A percentile compares a stretch with the other conserved stretches of the same genome.
These are phyloP conservation scores for Nakataea oryzae DNA, from an alignment of 2,329 filamentous ascomycete species.

Conservation along the genomic window DNA sequence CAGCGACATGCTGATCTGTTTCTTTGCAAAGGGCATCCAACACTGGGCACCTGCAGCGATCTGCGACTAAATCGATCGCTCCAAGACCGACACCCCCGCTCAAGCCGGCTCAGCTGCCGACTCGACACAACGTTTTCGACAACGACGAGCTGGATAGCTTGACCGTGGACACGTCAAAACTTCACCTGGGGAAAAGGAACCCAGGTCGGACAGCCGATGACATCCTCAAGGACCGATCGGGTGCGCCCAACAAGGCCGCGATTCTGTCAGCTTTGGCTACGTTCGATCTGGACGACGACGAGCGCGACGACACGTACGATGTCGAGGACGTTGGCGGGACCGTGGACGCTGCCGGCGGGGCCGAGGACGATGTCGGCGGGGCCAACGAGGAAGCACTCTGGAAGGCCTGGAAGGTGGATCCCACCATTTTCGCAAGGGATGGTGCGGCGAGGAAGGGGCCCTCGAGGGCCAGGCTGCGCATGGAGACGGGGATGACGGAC, in stretches of 20 bases:
- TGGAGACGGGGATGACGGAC: slow-evolving; percentile 80
- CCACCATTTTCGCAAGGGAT: slow-evolving; percentile 61
- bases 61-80: slow-evolving; percentile 9
- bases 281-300: slow-evolving; percentile 91
- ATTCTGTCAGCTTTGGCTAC: slow-evolving; percentile 80
- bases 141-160: slow-evolving; percentile 71
- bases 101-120: slow-evolving; percentile 44
- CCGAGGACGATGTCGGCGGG: slow-evolving; percentile 30
- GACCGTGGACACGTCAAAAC: slow-evolving; percentile 49
- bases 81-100: slow-evolving; percentile 31
- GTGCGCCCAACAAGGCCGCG: slow-evolving; percentile 66
- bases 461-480: slow-evolving; percentile 52
- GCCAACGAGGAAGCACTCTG: slow-evolving; percentile 64
- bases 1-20: slow-evolving; percentile 12
- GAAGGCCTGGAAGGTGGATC: slow-evolving; percentile 54
- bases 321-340: slow-evolving; percentile 83
- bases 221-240: slow-evolving; percentile 53
- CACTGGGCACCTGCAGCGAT: slow-evolving; percentile 11
- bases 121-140: slow-evolving; percentile 67
- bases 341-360: slow-evolving; percentile 58
- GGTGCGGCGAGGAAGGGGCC: slow-evolving; percentile 56
- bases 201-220: slow-evolving; percentile 58
- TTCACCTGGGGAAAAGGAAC: slow-evolving; percentile 71
- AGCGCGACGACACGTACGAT: slow-evolving; percentile 95
- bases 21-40: slow-evolving; percentile 7